Conservation (phyloP, 306 rosid species). For the Cicer arietinum region DNA sequence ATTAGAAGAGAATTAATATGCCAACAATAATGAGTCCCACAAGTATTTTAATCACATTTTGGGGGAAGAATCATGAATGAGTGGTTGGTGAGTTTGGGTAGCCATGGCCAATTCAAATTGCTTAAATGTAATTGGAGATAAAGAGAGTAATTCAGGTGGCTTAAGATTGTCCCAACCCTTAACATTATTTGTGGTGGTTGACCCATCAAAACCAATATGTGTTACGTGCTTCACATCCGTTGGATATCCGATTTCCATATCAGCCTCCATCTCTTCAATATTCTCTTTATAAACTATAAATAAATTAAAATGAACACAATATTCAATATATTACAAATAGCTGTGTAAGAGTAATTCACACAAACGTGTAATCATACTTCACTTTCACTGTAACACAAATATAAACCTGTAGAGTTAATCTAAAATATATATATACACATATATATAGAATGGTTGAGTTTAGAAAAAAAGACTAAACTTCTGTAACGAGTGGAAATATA, state of each 20-base stretch:
- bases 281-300: constrained; percentile 62
- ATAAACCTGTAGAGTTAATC: background rate
- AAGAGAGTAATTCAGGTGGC: constrained; percentile 62
- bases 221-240: constrained; percentile 95
- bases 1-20: constrained; percentile 43
- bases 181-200: constrained; percentile 63
- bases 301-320: constrained; percentile 32
- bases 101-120: constrained; percentile 88
- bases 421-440: too few relatives aligned
- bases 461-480: too few relatives aligned
- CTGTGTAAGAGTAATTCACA: too few relatives aligned
- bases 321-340: background rate
- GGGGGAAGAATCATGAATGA: constrained; percentile 44
- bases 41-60: constrained; percentile 36
- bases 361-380: background rate
- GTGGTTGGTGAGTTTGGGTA: constrained; percentile 59
- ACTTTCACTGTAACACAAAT: background rate
- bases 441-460: too few relatives aligned
- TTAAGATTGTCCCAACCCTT: constrained; percentile 65
- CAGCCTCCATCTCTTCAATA: constrained; percentile 53
- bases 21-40: constrained; percentile 24
- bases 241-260: constrained; percentile 90
- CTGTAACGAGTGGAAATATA: too few relatives aligned
- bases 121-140: constrained; percentile 81
- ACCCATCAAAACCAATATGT: constrained; percentile 91